Evolutionary conservation across 208 protist species (phyloP), one percentile per base, ranked within the genome.

Genomic region (Trypanosoma brucei): DNA sequence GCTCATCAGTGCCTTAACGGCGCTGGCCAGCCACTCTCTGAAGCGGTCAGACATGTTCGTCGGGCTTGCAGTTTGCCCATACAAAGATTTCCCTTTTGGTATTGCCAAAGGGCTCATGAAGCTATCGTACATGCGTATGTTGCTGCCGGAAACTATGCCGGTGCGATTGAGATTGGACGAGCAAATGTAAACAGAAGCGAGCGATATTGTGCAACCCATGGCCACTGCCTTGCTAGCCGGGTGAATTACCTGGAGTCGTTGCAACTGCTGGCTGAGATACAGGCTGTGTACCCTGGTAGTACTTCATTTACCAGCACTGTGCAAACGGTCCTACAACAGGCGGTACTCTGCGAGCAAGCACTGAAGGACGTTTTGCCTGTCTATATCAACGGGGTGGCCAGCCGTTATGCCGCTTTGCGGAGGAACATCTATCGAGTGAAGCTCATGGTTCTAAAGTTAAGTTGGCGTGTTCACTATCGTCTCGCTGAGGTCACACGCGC

Each of bases 231-330:
- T 42, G 80, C 83, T 55, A 79, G 76, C 39, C 77, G 83, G 0
- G 62, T 92, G 46, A 78, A 72, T 11, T 92, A 95, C 68, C 65
- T 92, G 49, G 69, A 86, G 56, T 95, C 88, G 7, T 90, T 91
- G 82, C 71, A 79, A 62, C 74, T 88, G 61, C 72, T 95, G 9
- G 77, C 88, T 31, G 78, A 79, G 8, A 77, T 81, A 30, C 88
- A 91, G 61, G 69, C 82, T 5, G 76, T 79, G 11, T 90, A 77
- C 62, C 78, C 62, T 3, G 78, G 75, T 35, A 79, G 85, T 65
- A 72, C 66, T 3, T 79, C 76, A 0, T 72, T 95, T 31, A 75
- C 90, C 36, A 84, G 92, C 54, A 92, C 83, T 34, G 73, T 74
- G 11, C 85, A 95, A 57, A 80, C 91, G 58, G 88, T 86, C 6